phyloP scores from a whole-genome alignment of 2,329 filamentous ascomycete genomes.

The Fusarium sp. region DNA sequence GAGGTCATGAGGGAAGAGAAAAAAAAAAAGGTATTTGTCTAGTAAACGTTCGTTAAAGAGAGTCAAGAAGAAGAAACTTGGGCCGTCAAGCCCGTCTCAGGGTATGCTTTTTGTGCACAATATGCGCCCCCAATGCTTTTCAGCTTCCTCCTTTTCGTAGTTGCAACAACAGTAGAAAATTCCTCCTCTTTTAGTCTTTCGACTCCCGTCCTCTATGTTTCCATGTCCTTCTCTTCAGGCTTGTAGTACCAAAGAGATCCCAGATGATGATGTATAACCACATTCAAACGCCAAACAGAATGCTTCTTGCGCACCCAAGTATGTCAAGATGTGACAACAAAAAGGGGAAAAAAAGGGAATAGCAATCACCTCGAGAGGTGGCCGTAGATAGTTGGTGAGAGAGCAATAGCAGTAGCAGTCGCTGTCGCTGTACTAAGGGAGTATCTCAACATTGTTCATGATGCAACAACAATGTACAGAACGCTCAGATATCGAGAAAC shows the following conservation, averaged over 20 bases:
- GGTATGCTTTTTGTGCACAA: constrained; percentile 27
- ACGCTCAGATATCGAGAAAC: constrained; percentile 41
- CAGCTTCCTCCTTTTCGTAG: constrained; percentile 24
- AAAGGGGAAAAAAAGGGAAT: constrained; percentile 16
- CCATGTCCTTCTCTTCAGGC: constrained; percentile 29
- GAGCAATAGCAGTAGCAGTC: background rate
- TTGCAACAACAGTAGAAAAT: constrained; percentile 4
- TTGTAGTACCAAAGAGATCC: constrained; percentile 40
- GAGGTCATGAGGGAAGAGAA: constrained; percentile 30
- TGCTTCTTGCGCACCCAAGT: constrained; percentile 36
- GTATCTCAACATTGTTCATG: constrained; percentile 30
- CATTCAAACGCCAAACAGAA: constrained; percentile 44
- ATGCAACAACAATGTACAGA: constrained; percentile 41
- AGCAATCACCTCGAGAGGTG: constrained; percentile 19
- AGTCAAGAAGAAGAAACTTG: constrained; percentile 38
- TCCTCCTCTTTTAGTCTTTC: constrained; percentile 16
- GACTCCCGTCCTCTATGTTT: constrained; percentile 22
- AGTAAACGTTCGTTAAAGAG: constrained; percentile 30
- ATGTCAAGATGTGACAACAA: constrained; percentile 24
- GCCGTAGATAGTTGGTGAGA: constrained; percentile 21
- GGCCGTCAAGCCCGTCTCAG: constrained; percentile 30
- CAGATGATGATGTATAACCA: constrained; percentile 37
- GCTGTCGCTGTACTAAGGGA: constrained; percentile 10
- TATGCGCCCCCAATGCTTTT: constrained; percentile 7
- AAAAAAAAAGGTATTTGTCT: constrained; percentile 9